These are phyloP conservation scores for Scolecobasidium constrictum DNA, from an alignment of 2,329 filamentous ascomycete genomes.

Conservation along the genomic window DNA sequence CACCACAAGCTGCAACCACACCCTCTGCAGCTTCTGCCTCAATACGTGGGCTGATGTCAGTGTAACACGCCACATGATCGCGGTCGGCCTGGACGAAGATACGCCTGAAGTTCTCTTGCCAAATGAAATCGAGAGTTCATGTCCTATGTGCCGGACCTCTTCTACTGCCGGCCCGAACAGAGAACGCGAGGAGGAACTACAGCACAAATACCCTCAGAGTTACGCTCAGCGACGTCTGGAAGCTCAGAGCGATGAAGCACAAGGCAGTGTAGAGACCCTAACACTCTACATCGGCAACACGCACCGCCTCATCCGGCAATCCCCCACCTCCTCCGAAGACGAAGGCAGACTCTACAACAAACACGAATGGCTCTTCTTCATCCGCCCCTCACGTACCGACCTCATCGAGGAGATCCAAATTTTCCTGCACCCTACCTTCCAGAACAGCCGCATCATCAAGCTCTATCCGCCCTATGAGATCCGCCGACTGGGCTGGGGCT, in stretches of 20 bases:
- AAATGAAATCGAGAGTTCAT: slow-evolving; percentile 27
- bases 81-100: slow-evolving; percentile 27
- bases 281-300: slow-evolving; percentile 35
- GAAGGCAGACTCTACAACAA: slow-evolving; percentile 21
- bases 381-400: slow-evolving; percentile 30
- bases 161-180: slow-evolving; percentile 24
- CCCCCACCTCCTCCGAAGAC: slow-evolving; percentile 11
- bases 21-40: slow-evolving; percentile 35
- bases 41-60: slow-evolving; percentile 34
- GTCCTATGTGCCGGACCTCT: slow-evolving; percentile 35
- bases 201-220: slow-evolving; percentile 22
- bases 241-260: slow-evolving; percentile 18
- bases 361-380: slow-evolving; percentile 37
- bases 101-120: slow-evolving; percentile 16
- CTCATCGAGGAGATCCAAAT: slow-evolving; percentile 34
- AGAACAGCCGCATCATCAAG: slow-evolving; percentile 23
- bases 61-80: slow-evolving; percentile 25
- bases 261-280: slow-evolving; percentile 25
- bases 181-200: slow-evolving; percentile 18
- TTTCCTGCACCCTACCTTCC: slow-evolving; percentile 31
- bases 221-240: slow-evolving; percentile 26
- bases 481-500: slow-evolving; percentile 30
- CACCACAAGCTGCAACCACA: slow-evolving; percentile 30
- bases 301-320: slow-evolving; percentile 21
- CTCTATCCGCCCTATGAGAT: slow-evolving; percentile 29